Evolutionary conservation across 169 alveolate species (phyloP), one percentile per base, ranked within the genome.

Genomic region (Eimeria acervulina): DNA sequence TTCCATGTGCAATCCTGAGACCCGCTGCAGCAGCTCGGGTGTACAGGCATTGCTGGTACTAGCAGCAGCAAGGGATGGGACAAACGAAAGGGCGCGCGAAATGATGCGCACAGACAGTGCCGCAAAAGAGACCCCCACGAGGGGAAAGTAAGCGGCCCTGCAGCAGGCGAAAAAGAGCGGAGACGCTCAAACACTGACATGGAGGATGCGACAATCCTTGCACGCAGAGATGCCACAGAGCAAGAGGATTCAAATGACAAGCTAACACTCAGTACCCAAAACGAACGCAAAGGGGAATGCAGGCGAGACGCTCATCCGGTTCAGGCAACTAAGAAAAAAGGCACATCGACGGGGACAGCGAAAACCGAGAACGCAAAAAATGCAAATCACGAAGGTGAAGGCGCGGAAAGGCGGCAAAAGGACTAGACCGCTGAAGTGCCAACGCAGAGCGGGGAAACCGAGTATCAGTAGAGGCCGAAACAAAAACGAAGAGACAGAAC

Each of bases 121-220:
- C 28, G 74, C 72, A 26, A 81, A 81, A 15, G 90, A 26, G n/a
- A 81, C 70, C 4, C 74, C 68, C 51, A 81, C 23, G 31, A 81
- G 44, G 74, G 55, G 47, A 47, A 81, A 81, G 70, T 81, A 81
- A 21, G 90, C 72, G 33, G 90, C 90, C 47, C 90, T 81, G 90
- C 74, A 47, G 28, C 90, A 81, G 90, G 66, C 74, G 28, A 66
- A 5, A 26, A n/a, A 17, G 23, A 76, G 2, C 59, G 38, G 63
- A 42, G 87, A n/a, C 87, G 8, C 19, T 33, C 21, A 26, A 76
- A 21, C 59, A 10, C 33, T 8, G 19, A 42, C 2, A 76, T 0
- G 51, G n/a, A 70, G 81, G 17, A 26, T 13, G 47, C 26, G 8
- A 33, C 21, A 31, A 5, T 33, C 81, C 1, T 33, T 70, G 81